A percentile compares a stretch with the other conserved stretches of the same genome.
phyloP scores from a whole-genome alignment of 352 stramenopile species.

The Pythium monospermum region DNA sequence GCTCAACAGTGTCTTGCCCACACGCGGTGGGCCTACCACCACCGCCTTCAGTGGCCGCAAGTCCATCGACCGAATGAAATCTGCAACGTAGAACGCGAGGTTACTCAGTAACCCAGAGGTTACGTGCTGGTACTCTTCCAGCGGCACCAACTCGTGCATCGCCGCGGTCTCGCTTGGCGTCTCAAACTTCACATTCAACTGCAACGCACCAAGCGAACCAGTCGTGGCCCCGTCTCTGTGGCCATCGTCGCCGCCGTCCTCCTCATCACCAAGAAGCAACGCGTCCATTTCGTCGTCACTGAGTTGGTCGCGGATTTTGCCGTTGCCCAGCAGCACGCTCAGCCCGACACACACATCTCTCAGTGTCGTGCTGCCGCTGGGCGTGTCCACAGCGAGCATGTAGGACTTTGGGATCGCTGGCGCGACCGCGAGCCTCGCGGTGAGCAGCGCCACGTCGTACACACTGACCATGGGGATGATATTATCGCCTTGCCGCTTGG shows the following conservation, averaged over 20 bases:
- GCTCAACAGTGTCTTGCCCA: conserved; percentile 60
- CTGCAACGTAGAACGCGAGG: conserved; percentile 55
- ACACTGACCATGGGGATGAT: conserved; percentile 82
- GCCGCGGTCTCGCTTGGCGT: conserved; percentile 24
- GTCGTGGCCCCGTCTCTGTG: too few species aligned
- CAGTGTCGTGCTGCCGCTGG: conserved; percentile 45
- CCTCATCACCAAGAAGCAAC: conserved; percentile 53
- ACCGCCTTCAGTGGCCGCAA: conserved; percentile 63
- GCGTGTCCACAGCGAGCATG: conserved; percentile 57
- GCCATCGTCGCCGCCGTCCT: conserved; percentile 19
- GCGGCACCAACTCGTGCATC: conserved; percentile 51
- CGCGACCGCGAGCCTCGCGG: conserved; percentile 36
- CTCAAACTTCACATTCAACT: conserved; percentile 74
- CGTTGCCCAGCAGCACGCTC: conserved; percentile 52
- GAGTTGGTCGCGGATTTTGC: conserved; percentile 34
- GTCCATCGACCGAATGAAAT: conserved; percentile 76
- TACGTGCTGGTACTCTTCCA: conserved; percentile 68
- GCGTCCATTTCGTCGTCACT: conserved; percentile 45
- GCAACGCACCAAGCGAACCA: conserved; percentile 43
- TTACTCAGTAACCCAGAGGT: conserved; percentile 54
- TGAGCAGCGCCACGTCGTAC: conserved; percentile 64
- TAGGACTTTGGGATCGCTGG: conserved; percentile 46
- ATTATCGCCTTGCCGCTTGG: conserved; percentile 40
- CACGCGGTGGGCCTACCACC: conserved; percentile 61
- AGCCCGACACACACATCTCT: conserved; percentile 58